Base-by-base conservation (phyloP, 1,284 basidiomycete species). In the Pseudozyma hubeiensis region DNA sequence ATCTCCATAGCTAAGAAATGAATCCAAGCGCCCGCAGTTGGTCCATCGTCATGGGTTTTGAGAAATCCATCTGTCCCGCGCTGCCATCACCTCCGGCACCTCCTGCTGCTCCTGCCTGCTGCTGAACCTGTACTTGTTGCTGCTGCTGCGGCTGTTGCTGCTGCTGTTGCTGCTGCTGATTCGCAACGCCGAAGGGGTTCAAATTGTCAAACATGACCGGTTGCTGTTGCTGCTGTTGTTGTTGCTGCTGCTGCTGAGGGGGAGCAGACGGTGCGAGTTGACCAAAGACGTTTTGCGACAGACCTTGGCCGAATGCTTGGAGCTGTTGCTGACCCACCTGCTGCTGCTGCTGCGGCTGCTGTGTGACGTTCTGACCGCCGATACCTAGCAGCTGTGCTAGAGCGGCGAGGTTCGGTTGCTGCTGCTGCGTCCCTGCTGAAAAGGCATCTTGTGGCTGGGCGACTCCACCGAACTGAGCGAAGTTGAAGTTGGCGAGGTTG, bases 21-120 rank as follows among this genome's bases (percentile, higher is more conserved):
- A 75, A 69, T 2, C 72, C 72, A 16, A 75, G 53, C 16, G 72
- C 63, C 37, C 67, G 66, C 19, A 75, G 39, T 17, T 75, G 72
- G 13, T 75, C 72, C 60, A 75, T 70, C 6, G 63, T 64, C 63
- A 75, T 67, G 5, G 70, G 70, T 30, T 73, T 60, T 11, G 59
- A 64, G n/a, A 67, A 67, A 37, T 73, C 70, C 45, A 69, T 33
- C 31, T 37, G 24, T 7, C 52, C 53, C 2, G 43, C 53, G 0
- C 30, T 34, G 1, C 24, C 60, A n/a, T 31, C 60, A 2, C 52
- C 30, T 14, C 31, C 45, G 14, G 5, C 29, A 4, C 30, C 29
- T 4, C 10, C 53, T 5, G 16, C 43, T 46, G 4, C 29, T 24
- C 37, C 52, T 13, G 34, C 44, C 17, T 48, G 31, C 34, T 51